These are phyloP conservation scores for Mycosphaerella arachidis DNA, from an alignment of 2,329 filamentous ascomycete species.

Conservation along the genomic window DNA sequence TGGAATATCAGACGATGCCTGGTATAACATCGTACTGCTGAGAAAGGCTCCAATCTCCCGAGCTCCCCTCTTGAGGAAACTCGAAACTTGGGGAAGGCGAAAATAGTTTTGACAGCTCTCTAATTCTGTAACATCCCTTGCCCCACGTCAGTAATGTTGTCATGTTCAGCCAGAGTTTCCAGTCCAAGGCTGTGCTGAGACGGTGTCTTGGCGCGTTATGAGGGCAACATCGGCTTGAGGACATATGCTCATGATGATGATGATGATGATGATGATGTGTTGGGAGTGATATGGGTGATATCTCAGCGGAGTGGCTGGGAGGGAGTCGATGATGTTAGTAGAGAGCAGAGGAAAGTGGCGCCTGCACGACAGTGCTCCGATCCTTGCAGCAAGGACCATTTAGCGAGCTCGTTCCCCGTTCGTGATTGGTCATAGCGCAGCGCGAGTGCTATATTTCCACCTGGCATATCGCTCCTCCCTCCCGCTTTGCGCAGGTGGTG, in stretches of 20 bases:
- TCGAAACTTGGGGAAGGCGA: background rate
- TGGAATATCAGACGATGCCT: background rate
- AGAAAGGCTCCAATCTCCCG: background rate
- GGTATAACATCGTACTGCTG: background rate
- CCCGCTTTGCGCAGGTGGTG: background rate
- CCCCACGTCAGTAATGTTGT: background rate
- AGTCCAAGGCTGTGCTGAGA: background rate
- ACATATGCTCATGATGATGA: too few species aligned
- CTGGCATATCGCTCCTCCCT: background rate
- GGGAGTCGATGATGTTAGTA: background rate
- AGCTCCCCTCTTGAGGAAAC: background rate
- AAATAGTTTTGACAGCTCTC: background rate
- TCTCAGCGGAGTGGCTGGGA: background rate
- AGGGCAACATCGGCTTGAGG: background rate
- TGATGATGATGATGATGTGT: background rate
- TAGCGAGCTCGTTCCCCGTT: background rate
- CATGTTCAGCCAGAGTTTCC: background rate
- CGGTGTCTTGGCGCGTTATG: background rate
- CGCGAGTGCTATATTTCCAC: background rate
- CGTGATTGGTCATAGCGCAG: background rate
- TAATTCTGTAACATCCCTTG: conserved; percentile 1
- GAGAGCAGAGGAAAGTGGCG: background rate
- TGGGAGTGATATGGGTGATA: background rate
- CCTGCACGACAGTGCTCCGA: background rate
- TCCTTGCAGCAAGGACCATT: background rate